Conservation (phyloP, 2,329 filamentous ascomycete species). For the Aspergillus nomiae region DNA sequence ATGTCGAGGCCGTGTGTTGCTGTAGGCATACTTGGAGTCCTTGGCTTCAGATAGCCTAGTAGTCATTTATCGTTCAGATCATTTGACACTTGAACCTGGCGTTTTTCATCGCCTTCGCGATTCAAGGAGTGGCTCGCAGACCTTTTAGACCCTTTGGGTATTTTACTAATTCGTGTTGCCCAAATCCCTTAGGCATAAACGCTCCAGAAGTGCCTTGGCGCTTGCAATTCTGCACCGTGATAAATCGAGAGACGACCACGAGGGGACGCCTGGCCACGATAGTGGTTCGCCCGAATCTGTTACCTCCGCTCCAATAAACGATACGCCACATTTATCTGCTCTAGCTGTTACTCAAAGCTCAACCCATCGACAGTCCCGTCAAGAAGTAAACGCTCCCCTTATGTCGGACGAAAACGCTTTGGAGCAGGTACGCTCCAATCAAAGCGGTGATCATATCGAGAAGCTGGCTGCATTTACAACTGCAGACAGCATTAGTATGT, state of each 20-base stretch:
- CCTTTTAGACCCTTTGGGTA: conserved; percentile 11
- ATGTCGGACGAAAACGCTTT: conserved; percentile 26
- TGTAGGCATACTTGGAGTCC: not conserved
- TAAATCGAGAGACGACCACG: conserved; percentile 47
- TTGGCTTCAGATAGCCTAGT: not conserved
- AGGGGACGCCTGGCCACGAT: conserved; percentile 27
- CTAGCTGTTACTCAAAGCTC: conserved; percentile 33
- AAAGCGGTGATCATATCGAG: conserved; percentile 29
- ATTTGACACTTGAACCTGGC: not conserved
- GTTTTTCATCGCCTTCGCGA: not conserved
- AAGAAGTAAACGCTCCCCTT: conserved; percentile 25
- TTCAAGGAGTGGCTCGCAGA: not conserved
- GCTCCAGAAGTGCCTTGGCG: conserved; percentile 56
- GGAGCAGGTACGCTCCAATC: conserved; percentile 30
- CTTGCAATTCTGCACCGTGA: conserved; percentile 57
- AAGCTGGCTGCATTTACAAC: conserved; percentile 37
- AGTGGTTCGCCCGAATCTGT: conserved; percentile 30
- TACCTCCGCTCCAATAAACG: conserved; percentile 27
- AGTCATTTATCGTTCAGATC: not conserved
- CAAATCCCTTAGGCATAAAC: conserved; percentile 48
- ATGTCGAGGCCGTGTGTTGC: not conserved
- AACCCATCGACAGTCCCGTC: conserved; percentile 32
- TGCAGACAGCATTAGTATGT: conserved; percentile 43
- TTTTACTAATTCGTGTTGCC: conserved; percentile 33
- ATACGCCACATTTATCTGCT: conserved; percentile 30